phyloP scores from a whole-genome alignment of 257 asterid genomes.

The Przewalskia tangutica region DNA sequence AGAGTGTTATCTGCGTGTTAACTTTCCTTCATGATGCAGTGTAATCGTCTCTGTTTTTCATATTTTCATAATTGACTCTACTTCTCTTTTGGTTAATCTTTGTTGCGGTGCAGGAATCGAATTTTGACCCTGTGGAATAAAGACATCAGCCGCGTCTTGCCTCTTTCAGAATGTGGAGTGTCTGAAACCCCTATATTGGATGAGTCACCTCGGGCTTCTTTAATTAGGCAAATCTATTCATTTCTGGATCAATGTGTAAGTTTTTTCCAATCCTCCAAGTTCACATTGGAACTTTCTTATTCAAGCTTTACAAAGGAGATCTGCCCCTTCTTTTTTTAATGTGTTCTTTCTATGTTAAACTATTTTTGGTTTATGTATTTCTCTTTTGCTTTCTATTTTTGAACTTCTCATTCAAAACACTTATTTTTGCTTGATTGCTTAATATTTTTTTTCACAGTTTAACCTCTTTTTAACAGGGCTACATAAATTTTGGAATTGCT shows the following conservation, averaged over 20 bases:
- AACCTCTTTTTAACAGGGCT: constrained; percentile 50
- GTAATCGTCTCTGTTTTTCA: background rate
- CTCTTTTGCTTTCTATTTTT: background rate
- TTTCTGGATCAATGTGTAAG: constrained; percentile 95
- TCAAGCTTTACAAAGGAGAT: constrained; percentile 10
- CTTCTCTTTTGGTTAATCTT: constrained; percentile 17
- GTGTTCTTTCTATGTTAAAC: background rate
- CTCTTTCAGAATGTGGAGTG: constrained; percentile 66
- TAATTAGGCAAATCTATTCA: constrained; percentile 55
- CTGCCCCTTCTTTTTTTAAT: background rate
- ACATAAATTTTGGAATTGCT: constrained; percentile 88
- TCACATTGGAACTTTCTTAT: background rate
- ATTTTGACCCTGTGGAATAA: constrained; percentile 89
- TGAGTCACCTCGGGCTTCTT: constrained; percentile 56
- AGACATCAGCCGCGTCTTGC: constrained; percentile 80
- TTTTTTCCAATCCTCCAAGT: constrained; percentile 10
- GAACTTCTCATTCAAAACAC: background rate
- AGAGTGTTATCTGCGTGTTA: background rate
- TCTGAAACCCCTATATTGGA: constrained; percentile 40
- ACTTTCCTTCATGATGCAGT: background rate
- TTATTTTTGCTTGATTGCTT: background rate
- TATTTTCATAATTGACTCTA: background rate
- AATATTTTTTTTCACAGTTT: constrained; percentile 10
- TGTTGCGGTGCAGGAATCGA: constrained; percentile 56
- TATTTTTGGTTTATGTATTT: background rate